Percentiles rank a stretch among this genome's conserved stretches.
phyloP scores from a whole-genome alignment of 805 yeast species.

The Candida railenensis region DNA sequence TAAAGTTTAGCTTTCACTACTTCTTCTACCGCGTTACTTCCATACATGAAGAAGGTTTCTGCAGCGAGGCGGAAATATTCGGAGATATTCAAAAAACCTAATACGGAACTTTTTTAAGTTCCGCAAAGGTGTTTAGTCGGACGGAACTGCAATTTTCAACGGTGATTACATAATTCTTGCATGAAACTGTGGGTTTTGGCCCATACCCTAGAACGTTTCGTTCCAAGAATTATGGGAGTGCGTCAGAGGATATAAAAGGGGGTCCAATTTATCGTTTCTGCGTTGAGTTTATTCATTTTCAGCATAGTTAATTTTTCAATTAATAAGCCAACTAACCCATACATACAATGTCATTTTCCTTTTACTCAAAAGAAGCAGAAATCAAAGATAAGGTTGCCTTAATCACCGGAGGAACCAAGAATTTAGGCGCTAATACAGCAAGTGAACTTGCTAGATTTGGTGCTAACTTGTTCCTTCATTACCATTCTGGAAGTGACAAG shows the following conservation, averaged over 20 bases:
- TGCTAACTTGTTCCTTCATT: constrained; percentile 53
- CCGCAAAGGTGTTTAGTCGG: neutral
- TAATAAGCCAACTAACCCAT: too few species aligned
- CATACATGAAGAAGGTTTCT: too few species aligned
- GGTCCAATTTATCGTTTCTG: too few species aligned
- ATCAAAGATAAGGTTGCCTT: constrained; percentile 49
- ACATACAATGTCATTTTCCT: constrained; percentile 9
- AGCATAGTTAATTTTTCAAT: too few species aligned
- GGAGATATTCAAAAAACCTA: neutral
- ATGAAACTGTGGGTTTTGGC: neutral
- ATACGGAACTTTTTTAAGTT: neutral
- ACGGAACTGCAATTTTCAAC: neutral
- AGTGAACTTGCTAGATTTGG: constrained; percentile 55
- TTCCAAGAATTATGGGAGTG: too few species aligned
- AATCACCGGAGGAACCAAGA: constrained; percentile 63
- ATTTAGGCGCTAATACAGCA: constrained; percentile 55
- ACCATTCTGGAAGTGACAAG: constrained; percentile 45
- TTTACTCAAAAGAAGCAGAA: constrained; percentile 10
- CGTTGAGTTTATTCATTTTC: too few species aligned
- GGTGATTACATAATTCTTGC: neutral
- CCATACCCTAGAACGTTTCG: too few species aligned
- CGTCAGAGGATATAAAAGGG: too few species aligned
- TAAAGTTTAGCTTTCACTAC: too few species aligned
- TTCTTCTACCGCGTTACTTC: too few species aligned
- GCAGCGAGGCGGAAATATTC: neutral